Base-by-base conservation (phyloP, 768 basidiomycete species). In the Agaricus sinodeliciosus region DNA sequence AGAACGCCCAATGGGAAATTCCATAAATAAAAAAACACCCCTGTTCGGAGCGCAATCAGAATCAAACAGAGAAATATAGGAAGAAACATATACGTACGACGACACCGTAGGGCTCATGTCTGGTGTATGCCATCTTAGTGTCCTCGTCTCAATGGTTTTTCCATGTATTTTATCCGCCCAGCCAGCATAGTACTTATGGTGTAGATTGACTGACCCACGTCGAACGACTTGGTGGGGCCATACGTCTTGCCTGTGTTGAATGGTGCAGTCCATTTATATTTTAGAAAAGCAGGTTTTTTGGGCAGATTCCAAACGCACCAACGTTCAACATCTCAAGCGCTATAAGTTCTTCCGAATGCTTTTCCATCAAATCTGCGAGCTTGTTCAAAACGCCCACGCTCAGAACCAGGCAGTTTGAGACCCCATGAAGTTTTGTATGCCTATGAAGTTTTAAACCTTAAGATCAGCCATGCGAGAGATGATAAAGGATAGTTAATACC, bases 111-210 rank as follows among this genome's bases (percentile, higher is more conserved):
- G 86, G 86, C 63, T 87, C 85, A 59, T 84, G 81, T 9, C 84
- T 67, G 1, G 84, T 85, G 65, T 87, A 87, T 9, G 78, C 77
- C 49, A 89, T 70, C 66, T 84, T 84, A 47, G 60, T 59, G 43
- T 76, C 74, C 66, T 67, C 43, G 74, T 84, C 78, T 92, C 88
- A 63, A 91, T 82, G 6, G 81, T 82, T 65, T 88, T 79, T 3
- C 87, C 90, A 4, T 76, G 72, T 46, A 87, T 69, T 71, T 94
- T 95, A 73, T 94, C 93, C 19, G 91, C 89, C 84, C 89, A 90
- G 15, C 93, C 94, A 43, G 83, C 89, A 60, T 87, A 97, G 70
- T 94, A 95, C 36, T 74, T 58, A 92, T 65, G 31, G 73, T 71
- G 27, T 65, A 70, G 53, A 84, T 72, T 0, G 77, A 67, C 49